Evolutionary conservation across 768 basidiomycete species (phyloP).

Genomic region (Cytidiella melzeri): DNA sequence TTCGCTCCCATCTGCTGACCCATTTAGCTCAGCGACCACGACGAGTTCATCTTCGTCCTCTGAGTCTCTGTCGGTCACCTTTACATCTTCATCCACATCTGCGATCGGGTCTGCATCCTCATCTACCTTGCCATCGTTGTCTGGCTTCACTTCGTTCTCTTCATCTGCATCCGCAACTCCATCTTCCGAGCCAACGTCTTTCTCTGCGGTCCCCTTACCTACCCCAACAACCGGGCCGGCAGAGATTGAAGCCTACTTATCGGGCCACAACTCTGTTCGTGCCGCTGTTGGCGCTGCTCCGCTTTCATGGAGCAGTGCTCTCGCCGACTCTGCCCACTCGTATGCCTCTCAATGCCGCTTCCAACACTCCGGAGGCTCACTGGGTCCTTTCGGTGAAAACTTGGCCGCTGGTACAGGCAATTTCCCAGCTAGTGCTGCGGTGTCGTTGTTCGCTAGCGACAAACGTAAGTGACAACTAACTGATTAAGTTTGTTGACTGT

Average conservation of each 20-base stretch:
- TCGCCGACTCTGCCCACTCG: slow-evolving; percentile 53
- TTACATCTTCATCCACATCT: slow-evolving; percentile 20
- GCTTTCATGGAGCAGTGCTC: slow-evolving; percentile 53
- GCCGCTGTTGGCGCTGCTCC: slow-evolving; percentile 50
- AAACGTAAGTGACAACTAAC: slow-evolving; percentile 34
- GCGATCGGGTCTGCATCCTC: slow-evolving; percentile 27
- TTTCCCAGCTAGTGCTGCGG: slow-evolving; percentile 40
- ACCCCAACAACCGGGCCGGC: slow-evolving; percentile 24
- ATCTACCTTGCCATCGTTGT: slow-evolving; percentile 5
- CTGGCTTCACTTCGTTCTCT: background rate
- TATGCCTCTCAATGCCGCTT: slow-evolving; percentile 66
- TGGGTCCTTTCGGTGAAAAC: slow-evolving; percentile 67
- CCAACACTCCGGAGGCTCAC: slow-evolving; percentile 56
- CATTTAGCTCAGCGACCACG: too few species aligned
- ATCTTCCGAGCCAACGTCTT: background rate
- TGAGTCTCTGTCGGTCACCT: background rate
- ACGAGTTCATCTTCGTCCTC: background rate
- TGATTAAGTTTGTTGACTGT: background rate
- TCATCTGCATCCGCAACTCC: slow-evolving; percentile 3
- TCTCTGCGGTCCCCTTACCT: slow-evolving; percentile 26
- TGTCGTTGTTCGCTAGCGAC: slow-evolving; percentile 45
- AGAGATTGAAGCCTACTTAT: slow-evolving; percentile 41
- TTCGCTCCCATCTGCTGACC: too few species aligned
- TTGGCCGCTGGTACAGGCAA: slow-evolving; percentile 60
- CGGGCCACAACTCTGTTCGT: slow-evolving; percentile 55